phyloP scores from a whole-genome alignment of 108 stramenopile species.

The Conticribra weissflogii region DNA sequence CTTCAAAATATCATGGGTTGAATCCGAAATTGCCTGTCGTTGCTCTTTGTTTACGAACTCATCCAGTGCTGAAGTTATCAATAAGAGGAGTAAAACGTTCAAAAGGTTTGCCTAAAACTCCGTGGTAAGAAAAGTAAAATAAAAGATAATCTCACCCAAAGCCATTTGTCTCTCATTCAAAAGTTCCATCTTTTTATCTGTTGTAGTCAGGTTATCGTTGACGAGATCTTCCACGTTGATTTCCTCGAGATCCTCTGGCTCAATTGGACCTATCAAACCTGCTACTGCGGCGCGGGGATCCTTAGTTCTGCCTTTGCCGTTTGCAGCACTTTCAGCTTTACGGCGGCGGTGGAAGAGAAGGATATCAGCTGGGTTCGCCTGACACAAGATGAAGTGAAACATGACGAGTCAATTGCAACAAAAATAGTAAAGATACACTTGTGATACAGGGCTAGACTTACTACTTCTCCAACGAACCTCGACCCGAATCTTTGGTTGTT shows the following conservation, averaged over 20 bases:
- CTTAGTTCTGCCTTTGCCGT: conserved; percentile 9
- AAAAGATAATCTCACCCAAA: conserved; percentile 18
- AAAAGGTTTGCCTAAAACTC: background rate
- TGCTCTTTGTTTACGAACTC: conserved; percentile 87
- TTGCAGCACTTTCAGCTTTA: conserved; percentile 29
- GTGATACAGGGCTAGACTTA: conserved; percentile 36
- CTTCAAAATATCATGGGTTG: conserved; percentile 54
- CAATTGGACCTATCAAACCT: conserved; percentile 62
- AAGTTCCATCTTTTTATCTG: conserved; percentile 77
- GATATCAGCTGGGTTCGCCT: conserved; percentile 89
- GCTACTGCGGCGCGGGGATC: conserved; percentile 17
- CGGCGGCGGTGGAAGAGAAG: conserved; percentile 81
- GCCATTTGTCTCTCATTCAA: conserved; percentile 63
- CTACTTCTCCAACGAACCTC: conserved; percentile 88
- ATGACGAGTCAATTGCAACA: background rate
- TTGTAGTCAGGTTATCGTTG: conserved; percentile 61
- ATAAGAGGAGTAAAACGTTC: conserved; percentile 15
- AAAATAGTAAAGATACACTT: background rate
- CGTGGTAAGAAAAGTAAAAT: background rate
- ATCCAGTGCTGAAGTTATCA: conserved; percentile 66
- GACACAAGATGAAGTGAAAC: conserved; percentile 1
- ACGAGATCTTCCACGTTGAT: conserved; percentile 89
- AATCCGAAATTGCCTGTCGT: conserved; percentile 64
- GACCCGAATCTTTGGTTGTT: conserved; percentile 93
- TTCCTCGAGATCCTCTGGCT: conserved; percentile 80